Conservation (phyloP, 1,284 basidiomycete genomes). For the Stygiomarasmius scandens region DNA sequence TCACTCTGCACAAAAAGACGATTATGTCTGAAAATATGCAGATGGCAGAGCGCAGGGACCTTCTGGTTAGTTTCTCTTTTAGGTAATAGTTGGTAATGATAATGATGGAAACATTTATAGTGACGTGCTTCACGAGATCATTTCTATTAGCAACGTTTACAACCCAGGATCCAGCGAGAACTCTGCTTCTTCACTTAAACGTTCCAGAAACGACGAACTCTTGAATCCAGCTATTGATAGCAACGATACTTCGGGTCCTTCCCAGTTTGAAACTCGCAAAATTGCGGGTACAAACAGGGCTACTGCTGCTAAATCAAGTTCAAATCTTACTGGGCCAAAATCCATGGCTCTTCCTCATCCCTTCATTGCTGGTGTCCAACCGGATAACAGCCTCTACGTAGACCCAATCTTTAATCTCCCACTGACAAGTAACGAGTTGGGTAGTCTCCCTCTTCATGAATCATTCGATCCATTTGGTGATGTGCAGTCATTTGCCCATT, state of each 20-base stretch:
- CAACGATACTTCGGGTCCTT: neutral
- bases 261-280: neutral
- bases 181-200: constrained; percentile 1
- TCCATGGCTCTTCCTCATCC: neutral
- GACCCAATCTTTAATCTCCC: constrained; percentile 2
- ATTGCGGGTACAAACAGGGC: constrained; percentile 1
- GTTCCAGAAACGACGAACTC: neutral
- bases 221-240: neutral
- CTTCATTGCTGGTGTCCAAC: neutral
- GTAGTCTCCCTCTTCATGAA: constrained; percentile 5
- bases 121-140: constrained; percentile 3
- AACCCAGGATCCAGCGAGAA: neutral
- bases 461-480: neutral
- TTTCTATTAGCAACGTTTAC: neutral
- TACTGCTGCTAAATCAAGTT: neutral
- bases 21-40: neutral
- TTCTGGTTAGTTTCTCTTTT: constrained; percentile 1
- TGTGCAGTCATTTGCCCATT: too few species aligned
- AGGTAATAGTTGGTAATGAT: neutral
- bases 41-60: constrained; percentile 4
- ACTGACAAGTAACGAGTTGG: constrained; percentile 2
- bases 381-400: too few species aligned
- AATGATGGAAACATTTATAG: neutral
- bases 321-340: neutral
- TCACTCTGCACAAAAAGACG: neutral